Evolutionary conservation across 2,329 filamentous ascomycete species (phyloP).

Genomic region (Shiraia bambusicola): DNA sequence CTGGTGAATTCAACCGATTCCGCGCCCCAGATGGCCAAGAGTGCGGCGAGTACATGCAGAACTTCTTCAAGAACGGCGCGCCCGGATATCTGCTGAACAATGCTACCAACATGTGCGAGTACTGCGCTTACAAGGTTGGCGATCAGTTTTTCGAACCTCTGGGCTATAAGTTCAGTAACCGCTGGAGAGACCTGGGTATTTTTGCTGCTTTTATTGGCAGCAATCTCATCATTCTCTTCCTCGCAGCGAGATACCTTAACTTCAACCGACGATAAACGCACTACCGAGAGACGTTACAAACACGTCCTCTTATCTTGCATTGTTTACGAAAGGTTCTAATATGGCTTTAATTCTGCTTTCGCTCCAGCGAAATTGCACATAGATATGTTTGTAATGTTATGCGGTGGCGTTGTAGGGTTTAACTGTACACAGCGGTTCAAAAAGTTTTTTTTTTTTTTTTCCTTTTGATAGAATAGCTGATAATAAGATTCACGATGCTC

Average conservation of each 20-base stretch:
- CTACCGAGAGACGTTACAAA: not conserved
- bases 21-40: slow-evolving; percentile 63
- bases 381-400: not conserved
- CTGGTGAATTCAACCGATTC: slow-evolving; percentile 67
- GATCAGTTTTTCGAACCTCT: slow-evolving; percentile 77
- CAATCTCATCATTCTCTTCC: slow-evolving; percentile 68
- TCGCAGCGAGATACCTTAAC: slow-evolving; percentile 55
- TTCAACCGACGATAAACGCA: slow-evolving; percentile 44
- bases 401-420: too few relatives aligned
- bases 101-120: slow-evolving; percentile 67
- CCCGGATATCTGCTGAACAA: slow-evolving; percentile 71
- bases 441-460: too few relatives aligned
- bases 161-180: slow-evolving; percentile 63
- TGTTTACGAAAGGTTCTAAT: not conserved
- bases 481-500: too few relatives aligned
- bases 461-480: too few relatives aligned
- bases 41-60: slow-evolving; percentile 74
- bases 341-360: not conserved
- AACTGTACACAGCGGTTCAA: too few relatives aligned
- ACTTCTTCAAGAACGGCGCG: slow-evolving; percentile 69
- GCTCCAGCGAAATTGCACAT: slow-evolving; percentile 2
- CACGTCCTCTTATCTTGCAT: not conserved
- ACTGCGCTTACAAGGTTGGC: slow-evolving; percentile 78
- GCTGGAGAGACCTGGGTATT: slow-evolving; percentile 85
- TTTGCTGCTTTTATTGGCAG: slow-evolving; percentile 73